phyloP scores from a whole-genome alignment of 2,329 filamentous ascomycete species.

The Eutypa lata region DNA sequence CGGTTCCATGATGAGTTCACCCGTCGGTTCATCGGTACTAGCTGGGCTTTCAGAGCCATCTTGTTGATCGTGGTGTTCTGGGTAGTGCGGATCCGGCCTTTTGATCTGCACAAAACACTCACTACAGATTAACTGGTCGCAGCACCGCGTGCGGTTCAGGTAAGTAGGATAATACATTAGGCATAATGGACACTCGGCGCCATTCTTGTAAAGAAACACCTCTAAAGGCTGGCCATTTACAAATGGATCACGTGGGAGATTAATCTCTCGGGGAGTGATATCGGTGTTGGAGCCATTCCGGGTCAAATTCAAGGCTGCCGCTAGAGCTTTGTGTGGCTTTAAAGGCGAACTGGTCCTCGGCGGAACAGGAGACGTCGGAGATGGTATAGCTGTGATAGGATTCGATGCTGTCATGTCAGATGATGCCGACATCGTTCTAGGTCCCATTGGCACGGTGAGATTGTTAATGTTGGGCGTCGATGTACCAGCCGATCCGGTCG shows the following conservation, averaged over 20 bases:
- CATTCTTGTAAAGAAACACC: conserved; percentile 89
- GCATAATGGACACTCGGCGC: conserved; percentile 90
- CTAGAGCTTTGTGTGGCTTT: conserved; percentile 81
- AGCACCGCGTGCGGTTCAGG: conserved; percentile 90
- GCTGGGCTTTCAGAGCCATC: conserved; percentile 20
- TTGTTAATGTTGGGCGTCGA: conserved; percentile 64
- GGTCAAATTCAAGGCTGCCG: conserved; percentile 73
- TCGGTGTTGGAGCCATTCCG: conserved; percentile 72
- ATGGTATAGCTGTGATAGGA: conserved; percentile 58
- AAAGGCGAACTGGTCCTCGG: conserved; percentile 59
- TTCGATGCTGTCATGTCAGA: conserved; percentile 68
- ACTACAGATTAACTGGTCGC: conserved; percentile 93
- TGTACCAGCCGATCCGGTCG: conserved; percentile 43
- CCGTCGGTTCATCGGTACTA: conserved; percentile 50
- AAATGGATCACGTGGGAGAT: conserved; percentile 76
- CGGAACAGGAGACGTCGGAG: conserved; percentile 48
- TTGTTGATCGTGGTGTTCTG: conserved; percentile 61
- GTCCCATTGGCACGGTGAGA: conserved; percentile 75
- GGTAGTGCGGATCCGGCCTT: conserved; percentile 72
- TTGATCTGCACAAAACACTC: conserved; percentile 99
- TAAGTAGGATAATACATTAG: conserved; percentile 95
- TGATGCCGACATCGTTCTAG: conserved; percentile 72
- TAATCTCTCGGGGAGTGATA: conserved; percentile 71
- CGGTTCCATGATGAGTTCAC: conserved; percentile 82
- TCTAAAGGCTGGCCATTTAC: conserved; percentile 94